These are phyloP conservation scores for Aspergillus sp. DNA, from an alignment of 2,329 filamentous ascomycete species.

Conservation along the genomic window DNA sequence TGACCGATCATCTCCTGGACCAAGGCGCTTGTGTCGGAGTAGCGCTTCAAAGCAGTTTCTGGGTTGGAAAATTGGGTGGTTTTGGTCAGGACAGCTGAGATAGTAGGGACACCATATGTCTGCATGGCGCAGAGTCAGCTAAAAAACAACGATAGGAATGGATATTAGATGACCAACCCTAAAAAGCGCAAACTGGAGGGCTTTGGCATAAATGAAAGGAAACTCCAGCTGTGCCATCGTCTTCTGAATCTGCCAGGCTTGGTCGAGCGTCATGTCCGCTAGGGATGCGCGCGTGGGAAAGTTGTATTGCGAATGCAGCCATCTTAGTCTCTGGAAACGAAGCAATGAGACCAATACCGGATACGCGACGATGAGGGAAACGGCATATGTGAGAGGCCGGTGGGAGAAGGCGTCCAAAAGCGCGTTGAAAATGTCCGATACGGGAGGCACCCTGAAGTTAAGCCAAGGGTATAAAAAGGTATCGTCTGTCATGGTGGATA, in stretches of 20 bases:
- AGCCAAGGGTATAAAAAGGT: too few species aligned
- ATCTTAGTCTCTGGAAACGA: slow-evolving; percentile 27
- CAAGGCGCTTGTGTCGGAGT: slow-evolving; percentile 45
- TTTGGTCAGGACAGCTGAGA: slow-evolving; percentile 42
- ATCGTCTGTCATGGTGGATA: too few species aligned
- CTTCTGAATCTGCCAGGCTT: slow-evolving; percentile 45
- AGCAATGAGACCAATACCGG: slow-evolving; percentile 20
- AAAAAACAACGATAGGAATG: neutral
- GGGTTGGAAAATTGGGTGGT: slow-evolving; percentile 43
- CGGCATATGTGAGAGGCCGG: slow-evolving; percentile 15
- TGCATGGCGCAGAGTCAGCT: slow-evolving; percentile 12
- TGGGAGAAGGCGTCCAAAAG: slow-evolving; percentile 1
- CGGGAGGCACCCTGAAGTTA: too few species aligned
- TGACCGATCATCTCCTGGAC: slow-evolving; percentile 43
- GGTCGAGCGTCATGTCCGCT: slow-evolving; percentile 46
- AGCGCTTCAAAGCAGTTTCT: slow-evolving; percentile 45
- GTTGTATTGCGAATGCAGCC: slow-evolving; percentile 34
- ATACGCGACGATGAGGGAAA: slow-evolving; percentile 18
- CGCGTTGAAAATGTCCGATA: too few species aligned
- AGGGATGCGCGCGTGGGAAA: slow-evolving; percentile 41
- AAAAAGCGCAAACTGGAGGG: slow-evolving; percentile 53
- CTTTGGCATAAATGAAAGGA: slow-evolving; percentile 43
- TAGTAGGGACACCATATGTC: slow-evolving; percentile 51
- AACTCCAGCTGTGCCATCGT: slow-evolving; percentile 47
- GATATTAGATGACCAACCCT: slow-evolving; percentile 29